These are phyloP conservation scores for Zostera marina DNA, from an alignment of 116 monocot species.

Conservation along the genomic window DNA sequence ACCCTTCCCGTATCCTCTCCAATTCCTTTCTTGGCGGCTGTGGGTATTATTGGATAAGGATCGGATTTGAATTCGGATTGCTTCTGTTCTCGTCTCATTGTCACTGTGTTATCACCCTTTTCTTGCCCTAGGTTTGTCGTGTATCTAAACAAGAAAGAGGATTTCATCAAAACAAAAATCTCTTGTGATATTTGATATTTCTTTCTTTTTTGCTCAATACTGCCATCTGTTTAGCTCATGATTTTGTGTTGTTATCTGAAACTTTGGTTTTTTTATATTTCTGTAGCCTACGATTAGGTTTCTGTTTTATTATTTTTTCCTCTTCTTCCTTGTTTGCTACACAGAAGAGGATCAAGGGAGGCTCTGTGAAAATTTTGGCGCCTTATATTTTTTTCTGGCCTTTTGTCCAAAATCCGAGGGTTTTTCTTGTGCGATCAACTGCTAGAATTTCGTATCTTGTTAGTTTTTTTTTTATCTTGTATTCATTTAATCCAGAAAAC, in stretches of 20 bases:
- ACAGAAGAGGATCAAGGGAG: constrained; percentile 3
- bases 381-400: constrained; percentile 15
- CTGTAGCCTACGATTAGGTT: not conserved
- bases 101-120: not conserved
- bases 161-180: not conserved
- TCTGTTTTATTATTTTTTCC: not conserved
- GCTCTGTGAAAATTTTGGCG: constrained; percentile 53
- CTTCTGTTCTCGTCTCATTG: not conserved
- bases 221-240: no score
- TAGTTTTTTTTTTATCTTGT: not conserved
- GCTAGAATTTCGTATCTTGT: not conserved
- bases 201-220: not conserved
- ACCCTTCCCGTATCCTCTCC: not conserved
- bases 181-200: not conserved
- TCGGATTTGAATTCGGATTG: not conserved
- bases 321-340: not conserved
- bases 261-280: not conserved
- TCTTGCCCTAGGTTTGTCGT: not conserved
- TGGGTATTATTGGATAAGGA: not conserved
- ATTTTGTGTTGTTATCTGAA: not conserved
- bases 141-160: not conserved
- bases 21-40: no score
- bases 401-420: constrained; percentile 29
- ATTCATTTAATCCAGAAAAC: not conserved
- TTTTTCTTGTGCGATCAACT: constrained; percentile 10